Base-by-base conservation (phyloP, 2,329 filamentous ascomycete species). In the Trichoderma aggressivum region DNA sequence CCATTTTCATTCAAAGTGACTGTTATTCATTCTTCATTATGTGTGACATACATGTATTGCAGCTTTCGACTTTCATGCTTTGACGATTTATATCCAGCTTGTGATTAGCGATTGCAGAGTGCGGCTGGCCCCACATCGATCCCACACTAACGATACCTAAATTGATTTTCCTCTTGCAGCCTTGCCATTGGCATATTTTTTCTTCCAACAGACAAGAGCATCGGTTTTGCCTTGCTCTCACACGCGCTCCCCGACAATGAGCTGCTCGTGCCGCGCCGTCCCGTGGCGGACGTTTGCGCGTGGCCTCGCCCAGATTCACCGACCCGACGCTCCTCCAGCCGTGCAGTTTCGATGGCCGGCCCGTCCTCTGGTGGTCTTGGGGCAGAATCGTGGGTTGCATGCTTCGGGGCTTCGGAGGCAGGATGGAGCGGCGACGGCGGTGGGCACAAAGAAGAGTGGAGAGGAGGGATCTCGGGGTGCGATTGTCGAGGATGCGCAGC, bases 201-300 rank as follows among this genome's bases (percentile, higher is more conserved):
- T 43, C 18, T 60, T n/a, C 18, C 7, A 47, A 21, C 34, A 43
- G 50, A 43, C 55, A 58, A 58, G 14, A 30, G 28, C 30, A 43
- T 26, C 10, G 2, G 1, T 10, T 53, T 26, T 67, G 34, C 18
- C 55, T 32, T 32, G 18, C 30, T 32, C 14, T 47, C 24, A 36
- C 67, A 50, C 65, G 26, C 32, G 65, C 66, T 63, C 39, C 28
- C 28, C 28, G 5, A 60, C 26, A 73, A 87, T 87, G 86, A 81
- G 76, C 72, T 87, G 86, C 75, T 78, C 82, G 26, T 88, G 86
- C 73, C 82, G 84, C 71, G 80, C 79, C 7, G 79, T 80, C 34
- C 81, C 86, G 10, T 77, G 86, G 74, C 79, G 81, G 68, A 80
- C 84, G n/a, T 88, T 88, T 71, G 77, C 87, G 14, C 82, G 82